Conservation (phyloP, 257 asterid genomes). For the Leptodermis oblonga region DNA sequence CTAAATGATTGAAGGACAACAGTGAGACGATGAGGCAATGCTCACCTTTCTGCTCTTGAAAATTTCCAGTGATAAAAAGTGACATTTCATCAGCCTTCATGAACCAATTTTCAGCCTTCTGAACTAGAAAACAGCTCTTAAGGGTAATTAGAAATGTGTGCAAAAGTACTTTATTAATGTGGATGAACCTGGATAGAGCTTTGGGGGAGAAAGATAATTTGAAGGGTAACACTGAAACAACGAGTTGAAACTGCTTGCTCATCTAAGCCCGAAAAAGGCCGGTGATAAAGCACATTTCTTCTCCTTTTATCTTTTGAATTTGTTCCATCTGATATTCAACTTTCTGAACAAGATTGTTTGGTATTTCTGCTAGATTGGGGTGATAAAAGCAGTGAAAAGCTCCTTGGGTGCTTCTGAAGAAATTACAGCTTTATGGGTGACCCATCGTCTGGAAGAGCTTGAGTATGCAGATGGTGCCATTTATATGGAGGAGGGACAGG, state of each 20-base stretch:
- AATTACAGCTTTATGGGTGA: slow-evolving; percentile 90
- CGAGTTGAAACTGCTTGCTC: not conserved
- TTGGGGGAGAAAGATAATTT: not conserved
- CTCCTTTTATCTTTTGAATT: not conserved
- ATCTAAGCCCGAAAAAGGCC: not conserved
- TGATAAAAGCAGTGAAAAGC: slow-evolving; percentile 69
- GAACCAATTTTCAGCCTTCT: too few species aligned
- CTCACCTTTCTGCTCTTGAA: not conserved
- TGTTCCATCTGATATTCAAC: not conserved
- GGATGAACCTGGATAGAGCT: not conserved
- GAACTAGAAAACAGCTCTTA: too few species aligned
- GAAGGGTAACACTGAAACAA: not conserved
- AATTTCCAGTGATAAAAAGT: too few species aligned
- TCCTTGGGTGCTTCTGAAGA: slow-evolving; percentile 53
- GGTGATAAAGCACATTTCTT: not conserved
- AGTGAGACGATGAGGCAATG: not conserved
- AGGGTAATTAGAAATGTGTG: not conserved
- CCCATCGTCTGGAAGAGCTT: slow-evolving; percentile 90
- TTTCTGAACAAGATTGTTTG: not conserved
- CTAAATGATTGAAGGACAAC: not conserved
- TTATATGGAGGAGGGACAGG: slow-evolving; percentile 83
- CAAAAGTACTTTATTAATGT: not conserved
- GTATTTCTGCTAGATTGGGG: slow-evolving; percentile 53
- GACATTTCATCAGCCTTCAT: too few species aligned
- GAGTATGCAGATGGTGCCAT: slow-evolving; percentile 86